Base-by-base conservation (phyloP, 208 protist species). In the Entamoeba invadens region DNA sequence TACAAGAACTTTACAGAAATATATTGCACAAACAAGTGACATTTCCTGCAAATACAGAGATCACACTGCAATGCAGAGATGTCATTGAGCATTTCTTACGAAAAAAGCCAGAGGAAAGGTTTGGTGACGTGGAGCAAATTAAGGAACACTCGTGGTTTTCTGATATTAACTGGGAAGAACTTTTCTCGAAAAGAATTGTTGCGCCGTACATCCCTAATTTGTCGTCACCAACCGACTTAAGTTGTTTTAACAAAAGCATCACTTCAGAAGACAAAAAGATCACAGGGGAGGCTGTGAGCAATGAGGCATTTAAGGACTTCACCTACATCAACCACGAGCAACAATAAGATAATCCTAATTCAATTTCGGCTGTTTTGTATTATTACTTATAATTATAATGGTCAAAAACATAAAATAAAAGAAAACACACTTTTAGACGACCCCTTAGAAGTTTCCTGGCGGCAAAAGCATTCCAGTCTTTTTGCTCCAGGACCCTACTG, bases 101-200 rank as follows among this genome's bases (percentile, higher is more conserved):
- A 21, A 35, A 21, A 44, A 50, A 93, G 6, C 46, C 31, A 57
- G 45, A 8, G 6, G 77, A 91, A 91, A n/a, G 95, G 68, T 57
- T 95, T 44, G 51, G 38, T 10, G 93, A 45, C 42, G 45, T 45
- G 2, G 97, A 96, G 16, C 93, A 97, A 72, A 97, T 99, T 93
- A 99, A 98, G 95, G 94, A 96, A 87, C 98, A 99, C 96, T 97
- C 97, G 92, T 99, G 98, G 96, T 99, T 98, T 95, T 95, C 94
- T 47, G 97, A 96, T 45, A 96, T 99, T 35, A 97, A 99, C 95
- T 99, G 98, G 96, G 92, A 97, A 12, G 93, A 87, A 25, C 93
- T 97, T 10, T 93, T 94, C 0, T 45, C 46, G 42, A 94, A 94
- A 46, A 68, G 94, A 38, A 12, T 77, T 6, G 31, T n/a, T n/a